Conservation (phyloP, 1,139 yeast species). For the Pichia sp. region DNA sequence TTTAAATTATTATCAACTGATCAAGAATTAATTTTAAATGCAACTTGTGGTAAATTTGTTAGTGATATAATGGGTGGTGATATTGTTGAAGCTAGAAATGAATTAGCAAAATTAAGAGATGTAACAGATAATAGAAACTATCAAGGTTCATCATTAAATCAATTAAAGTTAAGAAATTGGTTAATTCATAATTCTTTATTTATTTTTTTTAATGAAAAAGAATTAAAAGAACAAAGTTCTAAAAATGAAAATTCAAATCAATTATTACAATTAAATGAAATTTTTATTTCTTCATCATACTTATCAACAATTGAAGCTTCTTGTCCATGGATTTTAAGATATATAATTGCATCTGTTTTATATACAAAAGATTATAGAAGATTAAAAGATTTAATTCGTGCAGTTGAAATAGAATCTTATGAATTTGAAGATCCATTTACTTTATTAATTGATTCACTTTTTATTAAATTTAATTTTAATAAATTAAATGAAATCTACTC, state of each 20-base stretch:
- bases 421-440: slow-evolving; percentile 60
- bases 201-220: slow-evolving; percentile 42
- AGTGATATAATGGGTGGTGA: slow-evolving; percentile 48
- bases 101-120: slow-evolving; percentile 47
- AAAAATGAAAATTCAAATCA: slow-evolving; percentile 29
- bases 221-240: slow-evolving; percentile 19
- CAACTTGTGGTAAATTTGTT: slow-evolving; percentile 62
- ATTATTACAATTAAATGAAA: slow-evolving; percentile 35
- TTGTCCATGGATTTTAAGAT: slow-evolving; percentile 61
- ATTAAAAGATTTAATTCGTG: slow-evolving; percentile 49
- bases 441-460: slow-evolving; percentile 45
- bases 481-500: slow-evolving; percentile 41
- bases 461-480: slow-evolving; percentile 51
- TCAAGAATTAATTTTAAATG: slow-evolving; percentile 42
- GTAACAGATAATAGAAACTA: slow-evolving; percentile 48
- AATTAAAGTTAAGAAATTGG: slow-evolving; percentile 59
- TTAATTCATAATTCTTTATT: slow-evolving; percentile 60
- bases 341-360: slow-evolving; percentile 53
- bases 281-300: slow-evolving; percentile 51
- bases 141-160: slow-evolving; percentile 44
- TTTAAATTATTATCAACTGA: slow-evolving; percentile 50
- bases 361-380: slow-evolving; percentile 37
- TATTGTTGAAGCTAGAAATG: slow-evolving; percentile 47
- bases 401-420: slow-evolving; percentile 52
- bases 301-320: slow-evolving; percentile 60